phyloP scores from a whole-genome alignment of 176 grass and related monocot genomes.

The Aegilops speltoides region DNA sequence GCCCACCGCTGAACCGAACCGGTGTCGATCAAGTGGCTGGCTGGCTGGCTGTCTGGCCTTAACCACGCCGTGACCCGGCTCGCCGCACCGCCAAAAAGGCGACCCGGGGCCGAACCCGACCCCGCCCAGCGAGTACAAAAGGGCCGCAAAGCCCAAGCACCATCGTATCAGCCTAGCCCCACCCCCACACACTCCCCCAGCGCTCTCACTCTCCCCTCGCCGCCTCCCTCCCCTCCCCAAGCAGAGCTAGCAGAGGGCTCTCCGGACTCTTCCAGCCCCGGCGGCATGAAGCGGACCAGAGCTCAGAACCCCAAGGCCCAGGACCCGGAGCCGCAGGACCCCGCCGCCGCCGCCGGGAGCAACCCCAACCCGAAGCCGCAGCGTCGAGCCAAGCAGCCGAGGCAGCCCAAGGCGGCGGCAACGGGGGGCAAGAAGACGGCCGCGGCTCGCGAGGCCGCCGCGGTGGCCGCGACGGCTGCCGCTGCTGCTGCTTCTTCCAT shows the following conservation, averaged over 20 bases:
- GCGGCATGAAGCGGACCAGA: constrained; percentile 54
- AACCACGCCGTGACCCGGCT: too few relatives aligned
- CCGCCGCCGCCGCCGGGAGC: background rate
- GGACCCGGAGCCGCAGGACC: constrained; percentile 15
- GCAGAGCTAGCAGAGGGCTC: too few relatives aligned
- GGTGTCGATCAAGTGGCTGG: background rate
- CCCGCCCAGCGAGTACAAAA: constrained; percentile 3
- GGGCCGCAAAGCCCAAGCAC: constrained; percentile 3
- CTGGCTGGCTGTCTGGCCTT: too few relatives aligned
- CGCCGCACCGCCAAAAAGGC: background rate
- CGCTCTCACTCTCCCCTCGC: background rate
- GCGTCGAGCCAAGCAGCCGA: constrained; percentile 39
- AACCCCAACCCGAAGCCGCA: constrained; percentile 25
- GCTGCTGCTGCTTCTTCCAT: background rate
- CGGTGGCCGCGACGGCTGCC: fast-evolving
- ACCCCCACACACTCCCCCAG: background rate
- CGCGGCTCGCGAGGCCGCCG: background rate
- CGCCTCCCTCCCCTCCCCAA: background rate
- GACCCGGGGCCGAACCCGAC: background rate
- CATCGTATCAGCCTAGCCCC: background rate
- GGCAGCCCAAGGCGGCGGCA: constrained; percentile 21
- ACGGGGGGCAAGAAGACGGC: background rate
- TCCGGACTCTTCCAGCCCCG: too few relatives aligned
- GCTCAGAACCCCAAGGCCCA: constrained; percentile 34
- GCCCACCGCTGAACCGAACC: background rate